These are phyloP conservation scores for Talaromyces sp. DNA, from an alignment of 2,329 filamentous ascomycete species.

Conservation along the genomic window DNA sequence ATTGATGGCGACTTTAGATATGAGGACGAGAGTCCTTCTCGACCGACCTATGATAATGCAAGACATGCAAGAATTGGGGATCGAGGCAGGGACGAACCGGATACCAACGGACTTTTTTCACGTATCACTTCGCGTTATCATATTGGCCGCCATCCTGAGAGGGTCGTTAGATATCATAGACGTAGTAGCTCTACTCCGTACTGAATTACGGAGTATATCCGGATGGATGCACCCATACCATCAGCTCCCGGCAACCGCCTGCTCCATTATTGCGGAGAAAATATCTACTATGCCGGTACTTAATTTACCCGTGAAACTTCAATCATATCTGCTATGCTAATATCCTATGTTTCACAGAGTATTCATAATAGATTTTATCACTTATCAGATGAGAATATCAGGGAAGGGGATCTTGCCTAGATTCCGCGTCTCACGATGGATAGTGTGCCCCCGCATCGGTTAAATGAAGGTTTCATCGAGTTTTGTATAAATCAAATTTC, in stretches of 20 bases:
- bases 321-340: background rate
- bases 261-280: background rate
- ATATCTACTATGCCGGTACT: no score
- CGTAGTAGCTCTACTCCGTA: background rate
- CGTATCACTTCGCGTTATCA: background rate
- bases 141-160: background rate
- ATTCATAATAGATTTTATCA: background rate
- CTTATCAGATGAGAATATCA: background rate
- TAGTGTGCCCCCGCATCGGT: background rate
- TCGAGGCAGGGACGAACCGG: background rate
- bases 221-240: background rate
- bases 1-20: background rate
- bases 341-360: background rate
- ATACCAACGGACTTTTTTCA: background rate
- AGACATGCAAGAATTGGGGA: background rate
- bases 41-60: background rate
- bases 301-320: no score
- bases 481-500: conserved; percentile 9
- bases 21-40: background rate
- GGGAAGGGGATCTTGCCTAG: background rate
- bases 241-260: background rate
- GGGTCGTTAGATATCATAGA: background rate
- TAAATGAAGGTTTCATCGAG: conserved; percentile 1
- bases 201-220: background rate
- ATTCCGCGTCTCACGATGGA: background rate